A percentile compares a stretch with the other conserved stretches of the same genome.
phyloP scores from a whole-genome alignment of 106 monocot genomes.

The Acanthochlamys bracteata region DNA sequence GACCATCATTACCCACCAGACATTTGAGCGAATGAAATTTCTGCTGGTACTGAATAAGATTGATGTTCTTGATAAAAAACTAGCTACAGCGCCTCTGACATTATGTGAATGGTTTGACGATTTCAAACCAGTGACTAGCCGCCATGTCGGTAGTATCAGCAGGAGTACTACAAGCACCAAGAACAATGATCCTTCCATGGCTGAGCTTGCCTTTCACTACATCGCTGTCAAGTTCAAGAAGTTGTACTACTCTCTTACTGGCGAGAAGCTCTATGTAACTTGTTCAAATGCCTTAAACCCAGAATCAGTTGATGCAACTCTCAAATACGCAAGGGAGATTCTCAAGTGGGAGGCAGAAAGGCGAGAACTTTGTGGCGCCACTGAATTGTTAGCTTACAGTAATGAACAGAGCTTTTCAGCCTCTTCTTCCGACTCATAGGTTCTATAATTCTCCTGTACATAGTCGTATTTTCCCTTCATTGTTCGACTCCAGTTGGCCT shows the following conservation, averaged over 20 bases:
- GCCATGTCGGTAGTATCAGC: not conserved
- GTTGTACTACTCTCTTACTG: slow-evolving; percentile 41
- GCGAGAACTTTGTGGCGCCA: slow-evolving; percentile 12
- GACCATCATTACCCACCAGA: slow-evolving; percentile 44
- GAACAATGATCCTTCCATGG: slow-evolving; percentile 26
- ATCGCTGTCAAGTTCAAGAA: slow-evolving; percentile 77
- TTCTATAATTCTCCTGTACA: too few species aligned
- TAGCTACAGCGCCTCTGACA: slow-evolving; percentile 43
- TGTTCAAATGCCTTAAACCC: slow-evolving; percentile 41
- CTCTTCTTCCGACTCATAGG: too few species aligned
- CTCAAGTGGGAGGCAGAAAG: slow-evolving; percentile 85
- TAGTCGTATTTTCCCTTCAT: not conserved
- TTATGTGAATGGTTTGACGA: slow-evolving; percentile 79
- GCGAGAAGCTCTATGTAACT: slow-evolving; percentile 61
- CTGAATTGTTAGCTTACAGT: slow-evolving; percentile 40
- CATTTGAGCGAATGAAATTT: slow-evolving; percentile 63
- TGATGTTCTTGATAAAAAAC: slow-evolving; percentile 71
- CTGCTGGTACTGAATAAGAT: slow-evolving; percentile 82
- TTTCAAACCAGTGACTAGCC: slow-evolving; percentile 59
- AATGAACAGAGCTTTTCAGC: slow-evolving; percentile 29
- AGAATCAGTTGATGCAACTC: slow-evolving; percentile 39
- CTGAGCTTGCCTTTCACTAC: slow-evolving; percentile 58
- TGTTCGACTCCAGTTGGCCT: not conserved
- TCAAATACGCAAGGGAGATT: slow-evolving; percentile 72
- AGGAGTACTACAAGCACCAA: slow-evolving; percentile 2